Evolutionary conservation across 1,139 yeast genomes (phyloP).

Genomic region (Schwanniomyces etchellsii): DNA sequence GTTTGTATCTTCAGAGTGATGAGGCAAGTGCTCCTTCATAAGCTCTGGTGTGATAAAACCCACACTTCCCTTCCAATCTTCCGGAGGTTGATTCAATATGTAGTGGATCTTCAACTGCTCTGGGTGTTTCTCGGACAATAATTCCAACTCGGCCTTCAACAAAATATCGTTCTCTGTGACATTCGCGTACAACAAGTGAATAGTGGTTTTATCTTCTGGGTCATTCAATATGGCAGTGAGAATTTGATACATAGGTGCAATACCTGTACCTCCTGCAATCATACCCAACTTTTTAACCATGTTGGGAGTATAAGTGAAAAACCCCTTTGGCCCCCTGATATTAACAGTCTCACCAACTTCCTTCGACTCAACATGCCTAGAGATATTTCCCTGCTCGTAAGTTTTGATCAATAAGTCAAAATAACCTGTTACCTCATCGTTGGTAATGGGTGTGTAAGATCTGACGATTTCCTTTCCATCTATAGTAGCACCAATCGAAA

Average conservation of each 20-base stretch:
- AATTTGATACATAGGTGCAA: conserved; percentile 90
- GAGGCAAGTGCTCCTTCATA: conserved; percentile 52
- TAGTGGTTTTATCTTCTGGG: conserved; percentile 81
- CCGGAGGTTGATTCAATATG: conserved; percentile 67
- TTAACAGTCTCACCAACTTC: conserved; percentile 41
- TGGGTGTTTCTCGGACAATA: conserved; percentile 56
- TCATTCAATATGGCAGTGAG: conserved; percentile 63
- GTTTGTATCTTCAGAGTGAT: conserved; percentile 56
- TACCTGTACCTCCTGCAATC: conserved; percentile 96
- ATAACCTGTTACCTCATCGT: conserved; percentile 79
- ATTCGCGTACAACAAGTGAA: conserved; percentile 75
- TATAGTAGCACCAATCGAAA: conserved; percentile 62
- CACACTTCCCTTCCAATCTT: conserved; percentile 41
- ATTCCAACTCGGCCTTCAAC: conserved; percentile 70
- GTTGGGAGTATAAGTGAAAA: conserved; percentile 79
- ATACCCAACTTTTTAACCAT: conserved; percentile 73
- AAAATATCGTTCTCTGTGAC: conserved; percentile 72
- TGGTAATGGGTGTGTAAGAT: conserved; percentile 91
- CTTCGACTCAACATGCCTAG: conserved; percentile 67
- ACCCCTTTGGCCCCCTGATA: conserved; percentile 89
- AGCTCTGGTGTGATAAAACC: conserved; percentile 76
- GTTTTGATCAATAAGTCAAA: conserved; percentile 89
- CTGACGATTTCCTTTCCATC: conserved; percentile 78
- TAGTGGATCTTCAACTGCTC: conserved; percentile 72
- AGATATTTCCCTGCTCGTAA: conserved; percentile 88